These are phyloP conservation scores for Chamaecrista fasciculata DNA, from an alignment of 306 rosid genomes.

Conservation along the genomic window DNA sequence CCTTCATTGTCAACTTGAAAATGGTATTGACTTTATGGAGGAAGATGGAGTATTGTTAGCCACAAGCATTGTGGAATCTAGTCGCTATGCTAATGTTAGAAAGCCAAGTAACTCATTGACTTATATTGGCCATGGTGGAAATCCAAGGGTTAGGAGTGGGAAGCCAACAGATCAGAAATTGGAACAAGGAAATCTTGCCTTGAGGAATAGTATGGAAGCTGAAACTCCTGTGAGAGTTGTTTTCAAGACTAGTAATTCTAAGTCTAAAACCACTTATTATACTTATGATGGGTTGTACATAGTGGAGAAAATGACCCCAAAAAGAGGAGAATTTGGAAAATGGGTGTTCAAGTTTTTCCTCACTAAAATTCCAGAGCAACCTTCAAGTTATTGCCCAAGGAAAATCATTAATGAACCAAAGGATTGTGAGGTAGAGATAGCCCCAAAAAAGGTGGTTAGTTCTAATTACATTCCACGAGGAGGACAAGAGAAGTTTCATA, in stretches of 20 bases:
- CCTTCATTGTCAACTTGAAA: conserved; percentile 30
- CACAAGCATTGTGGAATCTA: conserved; percentile 42
- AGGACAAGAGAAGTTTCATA: conserved; percentile 10
- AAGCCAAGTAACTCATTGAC: conserved; percentile 14
- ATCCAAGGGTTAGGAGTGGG: neutral
- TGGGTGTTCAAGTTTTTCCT: conserved; percentile 37
- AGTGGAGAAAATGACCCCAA: conserved; percentile 19
- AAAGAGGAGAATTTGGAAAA: conserved; percentile 36
- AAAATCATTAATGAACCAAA: neutral
- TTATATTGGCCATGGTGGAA: conserved; percentile 49
- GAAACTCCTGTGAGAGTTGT: conserved; percentile 42
- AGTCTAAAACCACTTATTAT: neutral
- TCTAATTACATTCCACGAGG: neutral
- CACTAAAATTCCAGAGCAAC: conserved; percentile 24
- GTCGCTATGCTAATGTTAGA: conserved; percentile 26
- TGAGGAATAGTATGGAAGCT: conserved; percentile 39
- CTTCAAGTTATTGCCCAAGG: neutral
- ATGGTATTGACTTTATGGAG: conserved; percentile 44
- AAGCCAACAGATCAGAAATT: conserved; percentile 39
- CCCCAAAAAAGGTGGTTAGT: neutral
- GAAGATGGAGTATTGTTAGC: conserved; percentile 22
- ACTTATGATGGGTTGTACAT: conserved; percentile 43
- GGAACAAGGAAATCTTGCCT: conserved; percentile 42
- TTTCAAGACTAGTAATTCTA: neutral
- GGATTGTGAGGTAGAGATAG: too few species aligned